Base-by-base conservation (phyloP, 495 filamentous ascomycete genomes). In the Neurospora intermedia region DNA sequence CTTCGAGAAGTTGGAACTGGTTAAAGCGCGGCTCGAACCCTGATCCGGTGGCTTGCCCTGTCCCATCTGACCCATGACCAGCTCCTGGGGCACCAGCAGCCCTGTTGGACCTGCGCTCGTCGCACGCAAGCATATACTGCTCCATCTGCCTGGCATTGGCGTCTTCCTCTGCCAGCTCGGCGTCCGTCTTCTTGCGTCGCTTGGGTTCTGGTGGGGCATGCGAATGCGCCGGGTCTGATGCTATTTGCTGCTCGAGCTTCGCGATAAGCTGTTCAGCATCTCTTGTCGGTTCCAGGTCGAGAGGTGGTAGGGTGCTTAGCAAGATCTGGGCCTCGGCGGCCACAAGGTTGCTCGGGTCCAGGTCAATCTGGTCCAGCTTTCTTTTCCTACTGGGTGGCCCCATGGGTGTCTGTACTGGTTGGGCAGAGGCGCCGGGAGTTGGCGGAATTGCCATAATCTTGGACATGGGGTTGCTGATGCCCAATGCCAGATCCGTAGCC, bases 151-250 rank as follows among this genome's bases (percentile, higher is more conserved):
- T 94, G 7, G 93, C 93, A 73, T 92, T 83, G 1, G 96, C 94
- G 79, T 98, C 94, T 78, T 98, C 96, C 3, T 94, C 94, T 41
- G 92, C 95, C 80, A 98, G 87, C 77, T 99, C 94, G 7, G 96
- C 96, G 13, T 94, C 90, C 0, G 96, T 99, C 73, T 95, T 88
- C 86, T 99, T 98, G 73, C 96, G 87, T 35, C 89, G 88, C 84
- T 97, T 98, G 18, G 93, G 94, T 70, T 91, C 86, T 2, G 96
- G 95, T 41, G 92, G 90, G 41, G 88, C 85, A 71, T 91, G 86
- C 16, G 86, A 86, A 77, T 98, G 93, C 13, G 92, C 87, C 2
- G 94, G 91, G 82, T 94, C 90, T 69, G 87, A 84, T 77, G 96
- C 82, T 9, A 7, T 62, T 35, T 62, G 54, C 43, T 86, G 83